Evolutionary conservation across 1,284 basidiomycete species (phyloP).

Genomic region (Trametes versicolor): DNA sequence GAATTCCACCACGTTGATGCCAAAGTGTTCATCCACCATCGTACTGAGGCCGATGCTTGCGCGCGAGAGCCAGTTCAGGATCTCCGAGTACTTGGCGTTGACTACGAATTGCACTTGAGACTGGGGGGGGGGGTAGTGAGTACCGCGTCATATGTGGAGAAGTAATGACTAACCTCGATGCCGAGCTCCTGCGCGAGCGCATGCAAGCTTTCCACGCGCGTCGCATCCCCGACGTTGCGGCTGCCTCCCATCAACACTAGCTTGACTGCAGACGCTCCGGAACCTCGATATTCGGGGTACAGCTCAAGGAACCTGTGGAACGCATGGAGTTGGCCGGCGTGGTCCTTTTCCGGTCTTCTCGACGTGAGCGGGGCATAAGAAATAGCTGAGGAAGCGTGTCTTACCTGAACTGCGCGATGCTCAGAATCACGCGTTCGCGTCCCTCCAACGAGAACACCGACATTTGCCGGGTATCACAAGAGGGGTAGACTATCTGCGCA

Average conservation of each 20-base stretch:
- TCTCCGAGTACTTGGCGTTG: slow-evolving; percentile 82
- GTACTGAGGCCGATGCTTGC: slow-evolving; percentile 93
- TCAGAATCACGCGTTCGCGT: slow-evolving; percentile 78
- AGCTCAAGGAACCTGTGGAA: slow-evolving; percentile 68
- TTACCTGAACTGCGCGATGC: slow-evolving; percentile 92
- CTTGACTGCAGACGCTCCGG: slow-evolving; percentile 49
- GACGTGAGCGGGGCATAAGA: not conserved
- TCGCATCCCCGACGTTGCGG: slow-evolving; percentile 80
- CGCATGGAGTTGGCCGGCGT: slow-evolving; percentile 81
- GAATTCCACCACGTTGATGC: slow-evolving; percentile 97
- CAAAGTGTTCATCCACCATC: slow-evolving; percentile 99
- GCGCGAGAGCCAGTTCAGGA: slow-evolving; percentile 75
- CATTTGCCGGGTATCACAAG: slow-evolving; percentile 89
- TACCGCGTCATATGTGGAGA: not conserved
- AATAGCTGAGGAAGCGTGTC: slow-evolving; percentile 32
- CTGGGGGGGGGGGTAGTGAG: slow-evolving; percentile 48
- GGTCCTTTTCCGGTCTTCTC: slow-evolving; percentile 93
- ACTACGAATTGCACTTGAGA: slow-evolving; percentile 81
- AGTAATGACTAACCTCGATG: slow-evolving; percentile 61
- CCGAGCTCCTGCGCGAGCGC: slow-evolving; percentile 68
- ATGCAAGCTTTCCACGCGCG: slow-evolving; percentile 72
- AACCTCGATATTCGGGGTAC: slow-evolving; percentile 65
- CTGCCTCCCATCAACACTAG: slow-evolving; percentile 88
- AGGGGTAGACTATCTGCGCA: slow-evolving; percentile 83
- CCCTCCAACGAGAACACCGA: slow-evolving; percentile 66